phyloP scores from a whole-genome alignment of 768 basidiomycete species.

The Lactarius evosmus region DNA sequence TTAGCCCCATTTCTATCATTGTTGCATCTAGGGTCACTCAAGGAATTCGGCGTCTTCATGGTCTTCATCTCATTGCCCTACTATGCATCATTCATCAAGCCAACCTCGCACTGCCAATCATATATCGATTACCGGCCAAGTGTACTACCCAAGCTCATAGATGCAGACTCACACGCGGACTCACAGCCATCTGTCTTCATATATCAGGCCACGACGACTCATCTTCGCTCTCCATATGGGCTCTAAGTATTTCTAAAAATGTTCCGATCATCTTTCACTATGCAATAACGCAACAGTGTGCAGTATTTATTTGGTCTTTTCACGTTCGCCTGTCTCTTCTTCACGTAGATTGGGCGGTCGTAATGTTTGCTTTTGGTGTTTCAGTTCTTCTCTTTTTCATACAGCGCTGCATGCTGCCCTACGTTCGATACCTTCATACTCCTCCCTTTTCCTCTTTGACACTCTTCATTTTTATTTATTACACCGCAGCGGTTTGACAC shows the following conservation, averaged over 20 bases:
- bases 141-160: constrained; percentile 19
- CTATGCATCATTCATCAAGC: constrained; percentile 11
- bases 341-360: neutral
- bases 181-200: constrained; percentile 17
- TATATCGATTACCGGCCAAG: constrained; percentile 19
- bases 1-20: neutral
- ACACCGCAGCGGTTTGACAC: constrained; percentile 6
- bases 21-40: neutral
- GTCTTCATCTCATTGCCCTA: neutral
- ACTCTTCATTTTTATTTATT: neutral
- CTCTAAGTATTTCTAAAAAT: constrained; percentile 8
- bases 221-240: constrained; percentile 3
- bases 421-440: neutral
- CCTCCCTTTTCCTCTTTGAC: neutral
- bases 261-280: constrained; percentile 3
- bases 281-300: neutral
- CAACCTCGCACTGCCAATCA: constrained; percentile 6
- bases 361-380: neutral
- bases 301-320: neutral
- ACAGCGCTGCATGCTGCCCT: neutral
- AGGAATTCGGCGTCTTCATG: neutral
- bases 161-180: constrained; percentile 18
- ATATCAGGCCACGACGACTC: constrained; percentile 9
- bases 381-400: neutral
- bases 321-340: neutral